phyloP scores from a whole-genome alignment of 1,284 basidiomycete species.

The Ustilago trichophora region DNA sequence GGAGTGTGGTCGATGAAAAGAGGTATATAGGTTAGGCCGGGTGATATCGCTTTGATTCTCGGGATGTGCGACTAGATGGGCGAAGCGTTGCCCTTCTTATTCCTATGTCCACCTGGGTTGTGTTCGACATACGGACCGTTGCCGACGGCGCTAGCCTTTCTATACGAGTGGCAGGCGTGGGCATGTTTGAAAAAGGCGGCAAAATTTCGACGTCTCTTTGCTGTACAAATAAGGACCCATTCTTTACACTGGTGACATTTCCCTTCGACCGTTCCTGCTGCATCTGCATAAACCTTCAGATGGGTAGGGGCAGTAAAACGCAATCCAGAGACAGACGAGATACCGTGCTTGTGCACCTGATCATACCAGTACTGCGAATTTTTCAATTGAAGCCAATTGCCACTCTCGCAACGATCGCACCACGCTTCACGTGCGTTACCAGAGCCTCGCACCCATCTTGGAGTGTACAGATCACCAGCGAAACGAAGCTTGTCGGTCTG shows the following conservation, averaged over 20 bases:
- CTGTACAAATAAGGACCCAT: conserved; percentile 56
- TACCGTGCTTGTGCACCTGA: conserved; percentile 54
- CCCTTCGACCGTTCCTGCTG: conserved; percentile 47
- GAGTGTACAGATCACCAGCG: conserved; percentile 54
- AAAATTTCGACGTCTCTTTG: conserved; percentile 50
- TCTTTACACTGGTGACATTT: conserved; percentile 56
- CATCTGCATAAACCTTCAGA: conserved; percentile 47
- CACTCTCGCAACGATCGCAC: conserved; percentile 54
- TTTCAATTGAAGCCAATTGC: conserved; percentile 57
- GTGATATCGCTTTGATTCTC: no score
- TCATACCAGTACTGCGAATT: conserved; percentile 60
- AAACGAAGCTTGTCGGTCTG: conserved; percentile 57
- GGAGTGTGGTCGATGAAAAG: no score
- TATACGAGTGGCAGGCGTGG: conserved; percentile 45
- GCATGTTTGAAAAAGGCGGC: conserved; percentile 55
- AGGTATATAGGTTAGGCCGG: no score
- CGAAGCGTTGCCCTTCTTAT: conserved; percentile 29
- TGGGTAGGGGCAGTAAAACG: conserved; percentile 51
- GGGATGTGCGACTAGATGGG: not conserved
- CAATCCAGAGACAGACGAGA: conserved; percentile 49
- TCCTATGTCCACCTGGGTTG: conserved; percentile 45
- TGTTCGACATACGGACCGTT: conserved; percentile 50
- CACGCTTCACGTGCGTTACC: conserved; percentile 54
- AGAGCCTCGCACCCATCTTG: conserved; percentile 51
- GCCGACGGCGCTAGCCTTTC: conserved; percentile 45